These are phyloP conservation scores for Macrolepiota fuliginosa DNA, from an alignment of 768 basidiomycete species.

Conservation along the genomic window DNA sequence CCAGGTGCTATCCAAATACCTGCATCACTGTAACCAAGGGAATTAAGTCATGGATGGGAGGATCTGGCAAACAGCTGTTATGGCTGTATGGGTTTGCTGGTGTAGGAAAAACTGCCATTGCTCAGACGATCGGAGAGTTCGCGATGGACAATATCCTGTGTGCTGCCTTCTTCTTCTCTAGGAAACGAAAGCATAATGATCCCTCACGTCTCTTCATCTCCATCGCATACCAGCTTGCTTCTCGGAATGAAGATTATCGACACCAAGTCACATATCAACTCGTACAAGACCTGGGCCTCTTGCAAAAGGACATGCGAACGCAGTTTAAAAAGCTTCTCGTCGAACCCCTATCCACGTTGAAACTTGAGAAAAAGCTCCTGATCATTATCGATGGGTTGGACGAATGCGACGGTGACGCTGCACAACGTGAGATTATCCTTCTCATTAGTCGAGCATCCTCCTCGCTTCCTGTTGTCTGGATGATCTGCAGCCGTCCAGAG, in stretches of 20 bases:
- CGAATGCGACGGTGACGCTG: background rate
- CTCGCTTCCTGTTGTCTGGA: background rate
- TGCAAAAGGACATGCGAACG: background rate
- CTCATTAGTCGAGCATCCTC: background rate
- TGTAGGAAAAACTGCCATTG: background rate
- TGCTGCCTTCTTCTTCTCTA: background rate
- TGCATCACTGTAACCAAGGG: no score
- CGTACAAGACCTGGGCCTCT: background rate
- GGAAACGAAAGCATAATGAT: background rate
- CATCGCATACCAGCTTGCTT: background rate
- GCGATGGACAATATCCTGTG: background rate
- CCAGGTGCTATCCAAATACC: no score
- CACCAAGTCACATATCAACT: background rate
- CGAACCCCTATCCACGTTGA: background rate
- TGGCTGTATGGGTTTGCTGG: background rate
- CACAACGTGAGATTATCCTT: background rate
- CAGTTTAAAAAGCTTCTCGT: background rate
- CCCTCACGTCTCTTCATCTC: background rate
- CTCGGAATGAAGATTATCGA: background rate
- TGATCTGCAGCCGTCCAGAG: background rate
- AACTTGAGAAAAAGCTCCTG: background rate
- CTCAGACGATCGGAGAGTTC: background rate
- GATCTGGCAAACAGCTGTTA: no score
- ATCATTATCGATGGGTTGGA: background rate
- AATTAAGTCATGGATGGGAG: no score